A percentile compares a stretch with the other conserved stretches of the same genome.
These are phyloP conservation scores for Fusarium mexicanum DNA, from an alignment of 2,329 filamentous ascomycete species.

Conservation along the genomic window DNA sequence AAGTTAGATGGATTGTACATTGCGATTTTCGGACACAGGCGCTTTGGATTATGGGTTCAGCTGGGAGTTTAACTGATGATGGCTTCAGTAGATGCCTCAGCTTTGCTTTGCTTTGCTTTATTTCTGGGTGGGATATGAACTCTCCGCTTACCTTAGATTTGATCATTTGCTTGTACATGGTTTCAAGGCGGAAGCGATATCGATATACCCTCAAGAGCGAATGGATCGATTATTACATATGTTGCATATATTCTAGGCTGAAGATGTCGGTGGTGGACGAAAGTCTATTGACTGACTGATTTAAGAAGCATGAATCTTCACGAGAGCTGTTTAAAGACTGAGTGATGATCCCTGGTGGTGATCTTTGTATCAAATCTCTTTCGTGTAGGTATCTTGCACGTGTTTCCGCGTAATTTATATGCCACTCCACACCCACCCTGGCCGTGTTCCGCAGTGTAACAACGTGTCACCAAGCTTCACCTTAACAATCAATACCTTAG, in stretches of 20 bases:
- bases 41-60: conserved; percentile 8
- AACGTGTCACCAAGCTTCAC: conserved; percentile 37
- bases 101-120: neutral
- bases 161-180: conserved; percentile 22
- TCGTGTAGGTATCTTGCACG: conserved; percentile 22
- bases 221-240: conserved; percentile 2
- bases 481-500: neutral
- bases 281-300: neutral
- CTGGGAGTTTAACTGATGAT: conserved; percentile 11
- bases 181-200: conserved; percentile 14
- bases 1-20: neutral
- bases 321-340: neutral
- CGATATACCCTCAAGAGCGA: conserved; percentile 31
- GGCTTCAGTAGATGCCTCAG: neutral
- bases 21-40: conserved; percentile 11
- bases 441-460: conserved; percentile 26
- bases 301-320: neutral
- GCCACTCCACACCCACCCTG: conserved; percentile 26
- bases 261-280: neutral
- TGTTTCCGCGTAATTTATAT: conserved; percentile 30
- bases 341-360: neutral
- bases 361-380: neutral
- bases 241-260: neutral
- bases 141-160: conserved; percentile 11
- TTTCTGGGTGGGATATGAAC: conserved; percentile 14